A percentile compares a stretch with the other conserved stretches of the same genome.
These are phyloP conservation scores for Oryza coarctata DNA, from an alignment of 176 grass and related monocot species.

Conservation along the genomic window DNA sequence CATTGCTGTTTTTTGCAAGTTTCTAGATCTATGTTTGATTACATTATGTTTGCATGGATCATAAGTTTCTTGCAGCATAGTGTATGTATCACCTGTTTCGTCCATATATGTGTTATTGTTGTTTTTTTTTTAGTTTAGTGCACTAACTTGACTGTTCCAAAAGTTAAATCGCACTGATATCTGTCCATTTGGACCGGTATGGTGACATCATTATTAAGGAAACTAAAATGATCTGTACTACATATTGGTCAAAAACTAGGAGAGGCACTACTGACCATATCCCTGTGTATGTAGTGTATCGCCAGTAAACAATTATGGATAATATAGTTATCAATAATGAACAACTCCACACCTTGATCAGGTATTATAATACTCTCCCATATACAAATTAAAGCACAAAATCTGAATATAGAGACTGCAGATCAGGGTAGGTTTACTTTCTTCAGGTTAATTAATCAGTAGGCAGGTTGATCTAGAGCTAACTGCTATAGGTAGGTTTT, in stretches of 20 bases:
- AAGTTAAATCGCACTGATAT: not conserved
- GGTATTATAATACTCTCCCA: not conserved
- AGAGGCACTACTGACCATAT: not conserved
- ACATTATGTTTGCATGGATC: not conserved
- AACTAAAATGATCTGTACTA: not conserved
- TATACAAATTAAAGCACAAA: not conserved
- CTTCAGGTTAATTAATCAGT: not conserved
- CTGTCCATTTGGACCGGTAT: not conserved
- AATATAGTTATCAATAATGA: not conserved
- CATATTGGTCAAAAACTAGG: not conserved
- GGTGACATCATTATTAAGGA: not conserved
- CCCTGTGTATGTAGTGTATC: not conserved
- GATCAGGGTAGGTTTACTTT: not conserved
- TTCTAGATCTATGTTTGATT: not conserved
- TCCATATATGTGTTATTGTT: not conserved
- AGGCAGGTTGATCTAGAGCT: not conserved
- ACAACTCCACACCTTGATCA: not conserved
- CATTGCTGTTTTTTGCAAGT: not conserved
- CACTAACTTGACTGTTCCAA: not conserved
- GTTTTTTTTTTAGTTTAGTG: not conserved
- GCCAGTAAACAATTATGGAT: not conserved
- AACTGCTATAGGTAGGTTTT: not conserved
- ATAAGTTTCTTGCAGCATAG: not conserved
- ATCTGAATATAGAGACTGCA: constrained; percentile 13
- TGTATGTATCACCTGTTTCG: not conserved